phyloP scores from a whole-genome alignment of 176 grass and related monocot genomes.

The Aegilops bicornis region DNA sequence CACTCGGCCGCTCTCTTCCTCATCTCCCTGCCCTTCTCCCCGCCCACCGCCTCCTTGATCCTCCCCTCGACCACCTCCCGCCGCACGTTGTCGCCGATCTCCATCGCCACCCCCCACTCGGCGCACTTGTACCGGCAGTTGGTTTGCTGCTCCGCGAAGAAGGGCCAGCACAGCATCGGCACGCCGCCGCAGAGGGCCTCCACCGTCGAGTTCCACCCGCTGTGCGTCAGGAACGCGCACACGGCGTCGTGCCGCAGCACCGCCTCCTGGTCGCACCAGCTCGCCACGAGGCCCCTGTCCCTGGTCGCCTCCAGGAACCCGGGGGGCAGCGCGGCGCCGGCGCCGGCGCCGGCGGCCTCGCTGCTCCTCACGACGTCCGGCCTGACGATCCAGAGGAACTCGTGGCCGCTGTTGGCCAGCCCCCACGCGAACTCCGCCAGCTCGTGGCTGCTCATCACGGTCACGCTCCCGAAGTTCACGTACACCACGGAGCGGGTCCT shows the following conservation, averaged over 20 bases:
- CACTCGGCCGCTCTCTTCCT: slow-evolving; percentile 25
- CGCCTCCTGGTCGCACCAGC: slow-evolving; percentile 46
- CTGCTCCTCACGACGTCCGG: neutral
- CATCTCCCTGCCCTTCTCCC: slow-evolving; percentile 47
- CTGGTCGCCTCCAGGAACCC: slow-evolving; percentile 37
- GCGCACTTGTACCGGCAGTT: slow-evolving; percentile 43
- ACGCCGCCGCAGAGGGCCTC: slow-evolving; percentile 41
- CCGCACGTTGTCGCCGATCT: slow-evolving; percentile 35
- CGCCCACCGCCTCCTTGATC: slow-evolving; percentile 41
- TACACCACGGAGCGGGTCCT: neutral
- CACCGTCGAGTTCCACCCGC: slow-evolving; percentile 82
- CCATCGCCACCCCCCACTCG: slow-evolving; percentile 49
- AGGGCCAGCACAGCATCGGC: slow-evolving; percentile 54
- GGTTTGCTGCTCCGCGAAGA: slow-evolving; percentile 47
- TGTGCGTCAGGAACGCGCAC: slow-evolving; percentile 64
- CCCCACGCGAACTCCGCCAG: slow-evolving; percentile 80
- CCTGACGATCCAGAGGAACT: neutral
- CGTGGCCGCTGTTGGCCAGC: slow-evolving; percentile 42
- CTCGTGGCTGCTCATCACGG: slow-evolving; percentile 1
- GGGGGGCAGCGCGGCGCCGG: slow-evolving; percentile 20
- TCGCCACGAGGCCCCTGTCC: slow-evolving; percentile 25
- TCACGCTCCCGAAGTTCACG: slow-evolving; percentile 14
- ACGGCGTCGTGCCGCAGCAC: slow-evolving; percentile 45
- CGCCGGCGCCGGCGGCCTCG: neutral
- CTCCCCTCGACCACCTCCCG: slow-evolving; percentile 26